Evolutionary conservation across 73 alveolate species (phyloP).

Genomic region (Paramecium primaurelia): DNA sequence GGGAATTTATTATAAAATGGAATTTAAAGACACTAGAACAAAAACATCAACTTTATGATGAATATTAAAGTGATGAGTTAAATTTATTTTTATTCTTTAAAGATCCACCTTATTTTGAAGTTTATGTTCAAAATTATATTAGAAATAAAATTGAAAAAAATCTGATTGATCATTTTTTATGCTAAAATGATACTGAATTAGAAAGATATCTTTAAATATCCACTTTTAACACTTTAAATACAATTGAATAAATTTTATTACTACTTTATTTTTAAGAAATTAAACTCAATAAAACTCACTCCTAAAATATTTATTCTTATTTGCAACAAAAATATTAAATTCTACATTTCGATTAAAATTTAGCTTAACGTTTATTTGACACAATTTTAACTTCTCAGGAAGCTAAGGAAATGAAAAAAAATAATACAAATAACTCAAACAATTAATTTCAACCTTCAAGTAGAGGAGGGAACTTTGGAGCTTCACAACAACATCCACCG

Average conservation of each 20-base stretch:
- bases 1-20: conserved; percentile 69
- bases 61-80: conserved; percentile 70
- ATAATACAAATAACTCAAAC: neutral
- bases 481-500: no score
- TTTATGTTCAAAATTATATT: conserved; percentile 68
- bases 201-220: conserved; percentile 35
- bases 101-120: conserved; percentile 70
- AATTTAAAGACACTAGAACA: conserved; percentile 53
- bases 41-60: conserved; percentile 64
- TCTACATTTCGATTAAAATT: neutral
- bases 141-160: conserved; percentile 74
- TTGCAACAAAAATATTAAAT: neutral
- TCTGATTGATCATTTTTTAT: conserved; percentile 64
- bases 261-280: neutral
- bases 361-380: neutral
- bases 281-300: conserved; percentile 18
- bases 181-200: conserved; percentile 51
- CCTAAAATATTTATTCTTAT: conserved; percentile 28
- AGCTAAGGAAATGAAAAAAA: neutral
- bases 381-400: neutral
- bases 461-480: neutral
- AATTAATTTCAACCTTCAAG: neutral
- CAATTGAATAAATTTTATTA: conserved; percentile 65
- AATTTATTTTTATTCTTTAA: conserved; percentile 73
- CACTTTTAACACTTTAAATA: conserved; percentile 45